Conservation (phyloP, 345 rosid species). For the Brassica rapa region DNA sequence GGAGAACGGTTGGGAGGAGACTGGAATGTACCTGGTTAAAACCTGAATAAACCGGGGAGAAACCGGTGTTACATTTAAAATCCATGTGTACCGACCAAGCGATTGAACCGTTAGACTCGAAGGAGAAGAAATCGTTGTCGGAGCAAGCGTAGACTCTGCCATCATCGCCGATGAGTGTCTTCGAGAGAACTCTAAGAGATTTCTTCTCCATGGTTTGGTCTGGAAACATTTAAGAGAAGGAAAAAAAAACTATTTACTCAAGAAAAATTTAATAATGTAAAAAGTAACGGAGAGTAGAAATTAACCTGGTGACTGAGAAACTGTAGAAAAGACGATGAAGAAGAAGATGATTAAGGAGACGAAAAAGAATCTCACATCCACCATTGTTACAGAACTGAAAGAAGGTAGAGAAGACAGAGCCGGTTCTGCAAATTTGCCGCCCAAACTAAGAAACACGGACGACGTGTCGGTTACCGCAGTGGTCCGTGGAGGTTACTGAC, state of each 20-base stretch:
- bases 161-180: conserved; percentile 64
- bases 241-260: not conserved
- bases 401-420: too few species aligned
- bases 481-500: conserved; percentile 2
- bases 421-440: not conserved
- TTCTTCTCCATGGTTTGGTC: conserved; percentile 34
- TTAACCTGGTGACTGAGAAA: conserved; percentile 20
- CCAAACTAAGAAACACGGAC: not conserved
- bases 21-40: conserved; percentile 50
- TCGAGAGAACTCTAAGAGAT: conserved; percentile 55
- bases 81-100: conserved; percentile 71
- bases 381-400: conserved; percentile 20
- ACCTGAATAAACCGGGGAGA: conserved; percentile 66
- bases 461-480: not conserved
- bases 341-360: not conserved
- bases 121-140: conserved; percentile 59
- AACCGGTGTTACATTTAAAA: conserved; percentile 52
- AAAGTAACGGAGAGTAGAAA: not conserved
- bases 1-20: not conserved
- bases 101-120: conserved; percentile 72
- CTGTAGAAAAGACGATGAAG: conserved; percentile 18
- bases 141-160: conserved; percentile 72
- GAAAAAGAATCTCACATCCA: not conserved
- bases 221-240: not conserved
- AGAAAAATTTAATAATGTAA: not conserved